These are phyloP conservation scores for Tricholoma bakamatsutake DNA, from an alignment of 768 basidiomycete genomes.

Conservation along the genomic window DNA sequence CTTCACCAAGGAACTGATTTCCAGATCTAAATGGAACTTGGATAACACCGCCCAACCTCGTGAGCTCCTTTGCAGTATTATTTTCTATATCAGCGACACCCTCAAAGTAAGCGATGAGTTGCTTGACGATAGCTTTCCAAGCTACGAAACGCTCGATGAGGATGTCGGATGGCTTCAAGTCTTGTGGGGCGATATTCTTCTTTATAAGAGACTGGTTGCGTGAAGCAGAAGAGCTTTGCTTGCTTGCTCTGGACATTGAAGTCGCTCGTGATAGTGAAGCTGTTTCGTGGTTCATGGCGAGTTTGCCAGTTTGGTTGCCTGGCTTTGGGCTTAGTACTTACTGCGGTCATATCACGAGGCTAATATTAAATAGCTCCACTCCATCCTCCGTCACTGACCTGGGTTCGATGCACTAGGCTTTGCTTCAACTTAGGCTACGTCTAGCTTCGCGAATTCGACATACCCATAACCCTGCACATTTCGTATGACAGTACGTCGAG, in stretches of 20 bases:
- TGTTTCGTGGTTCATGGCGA: constrained; percentile 30
- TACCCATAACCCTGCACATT: too few species aligned
- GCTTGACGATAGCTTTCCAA: constrained; percentile 96
- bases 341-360: too few species aligned
- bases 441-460: too few species aligned
- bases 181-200: constrained; percentile 87
- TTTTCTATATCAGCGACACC: constrained; percentile 83
- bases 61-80: constrained; percentile 89
- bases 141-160: constrained; percentile 92
- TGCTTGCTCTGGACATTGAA: constrained; percentile 61
- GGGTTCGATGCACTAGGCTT: too few species aligned
- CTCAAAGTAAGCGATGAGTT: constrained; percentile 90
- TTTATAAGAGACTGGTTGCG: constrained; percentile 86
- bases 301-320: too few species aligned
- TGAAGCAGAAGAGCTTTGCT: constrained; percentile 66
- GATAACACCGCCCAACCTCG: constrained; percentile 90
- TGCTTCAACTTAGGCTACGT: too few species aligned
- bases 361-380: too few species aligned
- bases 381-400: too few species aligned
- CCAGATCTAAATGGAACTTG: constrained; percentile 95
- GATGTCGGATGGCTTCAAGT: constrained; percentile 89
- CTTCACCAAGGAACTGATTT: constrained; percentile 98
- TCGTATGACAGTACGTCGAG: too few species aligned
- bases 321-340: too few species aligned
- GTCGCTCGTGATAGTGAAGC: constrained; percentile 63